Percentiles rank a stretch among this genome's conserved stretches.
These are phyloP conservation scores for Rhamnella rubrinervis DNA, from an alignment of 331 rosid genomes.

Conservation along the genomic window DNA sequence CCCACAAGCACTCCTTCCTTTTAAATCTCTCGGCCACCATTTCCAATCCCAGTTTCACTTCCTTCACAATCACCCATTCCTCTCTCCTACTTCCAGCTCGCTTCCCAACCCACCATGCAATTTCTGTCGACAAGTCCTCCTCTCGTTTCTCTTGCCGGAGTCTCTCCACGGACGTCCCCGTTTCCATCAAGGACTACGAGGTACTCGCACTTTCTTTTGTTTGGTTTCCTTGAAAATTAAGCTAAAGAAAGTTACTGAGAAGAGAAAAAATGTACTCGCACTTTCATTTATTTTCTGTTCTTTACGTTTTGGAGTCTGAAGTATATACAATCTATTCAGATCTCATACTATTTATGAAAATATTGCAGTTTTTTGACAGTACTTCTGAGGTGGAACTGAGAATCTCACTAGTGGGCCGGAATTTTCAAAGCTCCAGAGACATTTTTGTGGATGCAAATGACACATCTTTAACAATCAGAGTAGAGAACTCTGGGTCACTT, in stretches of 20 bases:
- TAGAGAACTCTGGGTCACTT: slow-evolving; percentile 52
- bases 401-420: slow-evolving; percentile 42
- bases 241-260: not conserved
- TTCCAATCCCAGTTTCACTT: slow-evolving; percentile 23
- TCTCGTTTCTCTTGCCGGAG: slow-evolving; percentile 40
- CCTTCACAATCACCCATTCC: slow-evolving; percentile 4
- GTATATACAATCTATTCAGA: not conserved
- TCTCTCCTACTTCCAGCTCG: slow-evolving; percentile 21
- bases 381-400: slow-evolving; percentile 86
- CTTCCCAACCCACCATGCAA: slow-evolving; percentile 9
- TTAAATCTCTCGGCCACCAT: slow-evolving; percentile 5
- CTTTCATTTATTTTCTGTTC: not conserved
- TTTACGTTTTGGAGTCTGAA: too few species aligned
- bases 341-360: slow-evolving; percentile 22
- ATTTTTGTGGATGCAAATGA: slow-evolving; percentile 60
- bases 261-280: not conserved
- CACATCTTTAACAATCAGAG: slow-evolving; percentile 56
- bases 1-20: slow-evolving; percentile 16
- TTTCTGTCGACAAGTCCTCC: slow-evolving; percentile 6
- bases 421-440: slow-evolving; percentile 50
- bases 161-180: slow-evolving; percentile 48
- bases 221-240: slow-evolving; percentile 7
- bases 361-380: slow-evolving; percentile 76
- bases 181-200: slow-evolving; percentile 60
- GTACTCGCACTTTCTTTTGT: slow-evolving; percentile 32